Evolutionary conservation across 768 basidiomycete species (phyloP), one percentile per base, ranked within the genome.

Genomic region (Russula ochroleuca): DNA sequence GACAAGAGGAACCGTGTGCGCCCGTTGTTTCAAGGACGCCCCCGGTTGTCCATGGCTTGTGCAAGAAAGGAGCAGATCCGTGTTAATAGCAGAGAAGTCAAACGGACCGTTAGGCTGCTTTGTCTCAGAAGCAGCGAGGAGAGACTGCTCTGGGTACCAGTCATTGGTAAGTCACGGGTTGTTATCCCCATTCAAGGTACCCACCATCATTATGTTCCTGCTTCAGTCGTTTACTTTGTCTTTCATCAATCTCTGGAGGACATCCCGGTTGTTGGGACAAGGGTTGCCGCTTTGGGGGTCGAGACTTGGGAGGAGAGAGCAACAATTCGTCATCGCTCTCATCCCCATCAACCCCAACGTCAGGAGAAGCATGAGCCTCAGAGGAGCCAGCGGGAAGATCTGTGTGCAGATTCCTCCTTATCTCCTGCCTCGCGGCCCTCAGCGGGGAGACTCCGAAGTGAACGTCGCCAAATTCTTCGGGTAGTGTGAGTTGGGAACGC

Each of bases 401-500:
- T 5, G 51, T 21, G 14, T 58, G 61, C 35, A 52, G 2, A 23
- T 63, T 61, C 41, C 38, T 55, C 28, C 59, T 58, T 48, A 43
- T 47, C 41, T 63, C 67, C 33, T 35, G 61, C 49, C 55, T 58
- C 31, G 67, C 67, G 23, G 60, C 61, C 48, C 62, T 67, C 48
- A 59, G 47, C 10, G 67, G 67, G 23, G 67, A 68, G 9, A 62
- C 13, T 59, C 57, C 64, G 14, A 63, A 43, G 21, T 49, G 61
- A 63, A 67, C 37, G 2, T 61, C 61, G 8, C 41, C 21, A 10
- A 57, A 43, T 53, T 55, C 60, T 38, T 67, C 65, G 3, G 52
- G 15, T 21, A 68, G n/a, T 9, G 58, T 23, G 51, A 61, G 43
- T 31, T 68, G 67, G 8, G 67, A 68, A 15, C 67, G 67, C 41